Conservation (phyloP, 2,329 filamentous ascomycete genomes). For the Alternaria consortialis region DNA sequence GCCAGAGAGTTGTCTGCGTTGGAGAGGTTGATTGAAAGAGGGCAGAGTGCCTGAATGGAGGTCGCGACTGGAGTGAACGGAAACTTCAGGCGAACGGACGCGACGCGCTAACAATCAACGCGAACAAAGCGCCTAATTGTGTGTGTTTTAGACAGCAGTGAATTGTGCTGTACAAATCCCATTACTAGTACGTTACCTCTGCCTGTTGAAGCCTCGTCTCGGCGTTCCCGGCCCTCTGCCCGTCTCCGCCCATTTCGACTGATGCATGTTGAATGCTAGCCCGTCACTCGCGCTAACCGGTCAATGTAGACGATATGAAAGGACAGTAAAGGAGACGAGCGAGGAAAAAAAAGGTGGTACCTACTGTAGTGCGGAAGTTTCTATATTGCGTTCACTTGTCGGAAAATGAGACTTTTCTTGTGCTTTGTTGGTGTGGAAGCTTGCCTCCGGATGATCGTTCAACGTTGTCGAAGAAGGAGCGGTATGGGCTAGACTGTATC, state of each 20-base stretch:
- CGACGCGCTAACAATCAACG: conserved; percentile 34
- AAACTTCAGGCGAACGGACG: conserved; percentile 27
- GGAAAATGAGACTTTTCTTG: background rate
- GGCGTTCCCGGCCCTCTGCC: background rate
- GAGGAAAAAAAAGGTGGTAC: background rate
- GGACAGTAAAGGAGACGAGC: background rate
- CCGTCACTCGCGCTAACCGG: conserved; percentile 13
- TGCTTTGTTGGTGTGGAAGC: background rate
- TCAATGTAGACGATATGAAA: conserved; percentile 9
- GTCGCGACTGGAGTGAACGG: conserved; percentile 19
- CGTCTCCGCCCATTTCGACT: conserved; percentile 28
- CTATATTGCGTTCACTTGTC: background rate
- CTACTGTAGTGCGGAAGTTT: background rate
- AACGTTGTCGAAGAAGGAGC: conserved; percentile 8
- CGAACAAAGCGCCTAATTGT: conserved; percentile 14
- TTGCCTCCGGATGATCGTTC: conserved; percentile 1
- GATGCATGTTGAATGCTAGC: conserved; percentile 22
- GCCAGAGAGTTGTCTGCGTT: conserved; percentile 11
- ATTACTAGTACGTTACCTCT: conserved; percentile 31
- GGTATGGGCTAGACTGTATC: conserved; percentile 6
- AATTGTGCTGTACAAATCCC: conserved; percentile 13
- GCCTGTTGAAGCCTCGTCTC: conserved; percentile 15
- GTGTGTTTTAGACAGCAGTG: conserved; percentile 10
- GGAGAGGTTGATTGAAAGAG: conserved; percentile 11
- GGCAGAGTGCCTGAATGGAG: conserved; percentile 13